Evolutionary conservation across 2,329 filamentous ascomycete species (phyloP).

Genomic region (Penicillium sclerotigenum): DNA sequence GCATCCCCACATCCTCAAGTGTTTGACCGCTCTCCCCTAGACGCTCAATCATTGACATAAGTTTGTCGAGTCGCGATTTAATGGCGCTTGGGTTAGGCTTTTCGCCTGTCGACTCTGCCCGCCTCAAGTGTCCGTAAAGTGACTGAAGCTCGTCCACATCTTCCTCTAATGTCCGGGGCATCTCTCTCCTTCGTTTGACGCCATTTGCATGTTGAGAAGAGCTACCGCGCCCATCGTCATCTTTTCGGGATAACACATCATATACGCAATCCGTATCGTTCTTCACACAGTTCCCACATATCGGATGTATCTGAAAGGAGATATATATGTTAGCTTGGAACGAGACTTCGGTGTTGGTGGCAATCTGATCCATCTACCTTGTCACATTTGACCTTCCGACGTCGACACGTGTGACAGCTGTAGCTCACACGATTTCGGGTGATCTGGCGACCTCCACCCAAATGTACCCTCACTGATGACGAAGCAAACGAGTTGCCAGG

Average conservation of each 20-base stretch:
- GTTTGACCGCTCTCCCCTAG: conserved; percentile 37
- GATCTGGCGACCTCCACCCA: conserved; percentile 41
- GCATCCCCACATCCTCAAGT: conserved; percentile 24
- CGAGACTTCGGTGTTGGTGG: fast-evolving
- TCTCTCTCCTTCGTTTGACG: conserved; percentile 36
- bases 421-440: conserved; percentile 49
- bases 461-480: conserved; percentile 12
- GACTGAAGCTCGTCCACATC: conserved; percentile 35
- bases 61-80: conserved; percentile 43
- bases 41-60: conserved; percentile 46
- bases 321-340: not conserved
- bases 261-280: conserved; percentile 45
- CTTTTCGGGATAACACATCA: conserved; percentile 33
- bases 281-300: conserved; percentile 47
- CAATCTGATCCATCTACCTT: conserved; percentile 28
- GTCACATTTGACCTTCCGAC: conserved; percentile 49
- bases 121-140: conserved; percentile 29
- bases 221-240: conserved; percentile 12
- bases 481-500: conserved; percentile 5
- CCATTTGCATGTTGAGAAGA: conserved; percentile 26
- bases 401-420: conserved; percentile 47
- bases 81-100: conserved; percentile 39
- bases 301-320: conserved; percentile 40
- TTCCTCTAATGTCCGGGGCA: conserved; percentile 27
- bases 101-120: conserved; percentile 24